These are phyloP conservation scores for Amanita pallidorosea DNA, from an alignment of 768 basidiomycete species.

Conservation along the genomic window DNA sequence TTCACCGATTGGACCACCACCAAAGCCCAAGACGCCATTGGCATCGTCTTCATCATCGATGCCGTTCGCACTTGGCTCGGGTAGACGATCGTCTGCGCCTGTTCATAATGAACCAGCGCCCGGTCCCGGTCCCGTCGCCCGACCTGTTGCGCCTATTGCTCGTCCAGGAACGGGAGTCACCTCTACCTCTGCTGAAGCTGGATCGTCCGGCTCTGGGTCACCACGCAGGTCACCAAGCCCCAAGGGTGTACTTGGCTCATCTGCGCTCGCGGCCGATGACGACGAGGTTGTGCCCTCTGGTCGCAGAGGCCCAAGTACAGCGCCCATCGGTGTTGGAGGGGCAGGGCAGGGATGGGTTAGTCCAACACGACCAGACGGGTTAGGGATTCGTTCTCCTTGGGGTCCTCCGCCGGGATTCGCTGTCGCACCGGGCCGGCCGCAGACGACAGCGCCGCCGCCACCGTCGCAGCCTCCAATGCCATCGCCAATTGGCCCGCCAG, in stretches of 20 bases:
- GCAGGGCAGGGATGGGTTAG: slow-evolving; percentile 4
- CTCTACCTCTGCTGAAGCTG: slow-evolving; percentile 31
- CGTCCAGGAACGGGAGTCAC: slow-evolving; percentile 34
- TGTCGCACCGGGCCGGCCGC: slow-evolving; percentile 9
- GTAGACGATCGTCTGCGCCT: slow-evolving; percentile 33
- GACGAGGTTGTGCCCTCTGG: slow-evolving; percentile 60
- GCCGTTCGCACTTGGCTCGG: slow-evolving; percentile 34
- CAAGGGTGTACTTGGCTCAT: slow-evolving; percentile 66
- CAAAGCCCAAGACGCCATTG: slow-evolving; percentile 31
- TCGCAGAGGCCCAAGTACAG: slow-evolving; percentile 22
- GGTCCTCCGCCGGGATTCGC: slow-evolving; percentile 9
- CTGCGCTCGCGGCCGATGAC: slow-evolving; percentile 68
- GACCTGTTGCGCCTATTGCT: slow-evolving; percentile 61
- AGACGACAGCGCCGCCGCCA: slow-evolving; percentile 2
- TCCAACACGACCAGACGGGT: slow-evolving; percentile 6
- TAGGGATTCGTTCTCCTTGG: slow-evolving; percentile 16
- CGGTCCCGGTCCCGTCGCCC: slow-evolving; percentile 51
- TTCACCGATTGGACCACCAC: slow-evolving; percentile 49
- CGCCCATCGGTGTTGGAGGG: slow-evolving; percentile 17
- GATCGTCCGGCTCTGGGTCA: slow-evolving; percentile 55
- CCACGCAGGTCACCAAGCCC: slow-evolving; percentile 40
- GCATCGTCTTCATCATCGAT: slow-evolving; percentile 18
- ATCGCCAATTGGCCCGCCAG: slow-evolving; percentile 16
- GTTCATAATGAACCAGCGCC: slow-evolving; percentile 11
- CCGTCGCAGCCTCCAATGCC: slow-evolving; percentile 16